These are phyloP conservation scores for Pseudoscleropodium purum DNA, from an alignment of 225 moss, liverwort and hornwort species.

Conservation along the genomic window DNA sequence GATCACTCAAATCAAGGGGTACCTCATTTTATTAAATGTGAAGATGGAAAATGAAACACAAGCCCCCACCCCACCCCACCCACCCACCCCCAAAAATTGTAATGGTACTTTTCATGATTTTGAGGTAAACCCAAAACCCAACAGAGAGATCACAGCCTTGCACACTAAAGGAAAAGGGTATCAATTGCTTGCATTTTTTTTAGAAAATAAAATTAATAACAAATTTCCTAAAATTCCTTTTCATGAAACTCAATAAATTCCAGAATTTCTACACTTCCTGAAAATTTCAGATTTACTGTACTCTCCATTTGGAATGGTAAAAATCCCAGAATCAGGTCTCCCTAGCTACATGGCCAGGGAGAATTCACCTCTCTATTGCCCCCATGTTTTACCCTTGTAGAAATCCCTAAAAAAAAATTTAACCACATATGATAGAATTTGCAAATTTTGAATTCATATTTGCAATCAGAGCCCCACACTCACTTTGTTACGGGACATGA, in stretches of 20 bases:
- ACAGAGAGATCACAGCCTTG: not conserved
- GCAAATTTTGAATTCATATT: too few species aligned
- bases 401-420: too few species aligned
- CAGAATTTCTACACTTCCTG: not conserved
- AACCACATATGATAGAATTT: too few species aligned
- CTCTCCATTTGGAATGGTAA: not conserved
- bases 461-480: too few species aligned
- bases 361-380: too few species aligned
- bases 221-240: not conserved
- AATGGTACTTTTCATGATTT: not conserved
- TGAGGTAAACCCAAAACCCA: not conserved
- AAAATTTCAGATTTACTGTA: not conserved
- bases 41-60: not conserved
- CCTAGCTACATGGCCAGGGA: too few species aligned
- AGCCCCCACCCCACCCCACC: too few species aligned
- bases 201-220: not conserved
- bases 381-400: too few species aligned
- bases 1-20: not conserved
- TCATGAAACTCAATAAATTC: not conserved
- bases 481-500: too few species aligned
- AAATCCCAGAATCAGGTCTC: not conserved
- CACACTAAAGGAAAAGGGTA: fast-evolving
- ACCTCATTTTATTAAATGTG: not conserved
- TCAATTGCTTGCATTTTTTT: not conserved
- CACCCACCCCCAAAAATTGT: not conserved